Base-by-base conservation (phyloP, 176 grass and related monocot species). In the Poa annua region DNA sequence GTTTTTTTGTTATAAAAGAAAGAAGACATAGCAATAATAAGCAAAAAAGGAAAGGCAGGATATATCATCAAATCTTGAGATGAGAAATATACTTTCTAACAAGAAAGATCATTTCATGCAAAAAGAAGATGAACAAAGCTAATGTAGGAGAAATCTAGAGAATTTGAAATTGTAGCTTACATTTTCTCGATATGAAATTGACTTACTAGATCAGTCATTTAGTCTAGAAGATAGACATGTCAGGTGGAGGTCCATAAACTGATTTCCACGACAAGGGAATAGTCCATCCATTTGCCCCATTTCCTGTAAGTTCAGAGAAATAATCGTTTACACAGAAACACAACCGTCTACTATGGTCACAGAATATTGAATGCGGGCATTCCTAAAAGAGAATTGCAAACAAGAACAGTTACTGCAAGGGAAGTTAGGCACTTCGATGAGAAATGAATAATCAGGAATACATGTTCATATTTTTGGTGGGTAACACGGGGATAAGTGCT, bases 181-280 rank as follows among this genome's bases (percentile, higher is more conserved):
- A 67, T 33, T 22, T 5, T 53, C 22, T 71, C 55, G 41, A 33
- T 48, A 82, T 3, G 78, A 66, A 39, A 50, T 69, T 75, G 49
- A 76, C 84, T 86, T 87, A 90, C 80, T 78, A 79, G 60, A 68
- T 68, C 32, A 75, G 33, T 74, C 32, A 7, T 52, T 71, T 45
- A 38, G 60, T 36, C 86, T 91, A 98, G 80, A 95, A 98, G 66
- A 98, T 76, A 65, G 90, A 91, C 82, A 93, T 74, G 81, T 98
- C 96, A 65, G 92, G 96, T 41, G 92, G 90, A 66, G 96, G 96
- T 20, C 96, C 92, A 62, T 95, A 98, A 61, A 98, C 87, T 85
- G 96, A 93, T 95, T 91, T 91, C 96, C 92, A 98, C 19, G 96
- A 95, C 41, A 90, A 78, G 11, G 96, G 96, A 84, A 95, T 84